These are phyloP conservation scores for Colletotrichum incanum DNA, from an alignment of 2,329 filamentous ascomycete species.

Conservation along the genomic window DNA sequence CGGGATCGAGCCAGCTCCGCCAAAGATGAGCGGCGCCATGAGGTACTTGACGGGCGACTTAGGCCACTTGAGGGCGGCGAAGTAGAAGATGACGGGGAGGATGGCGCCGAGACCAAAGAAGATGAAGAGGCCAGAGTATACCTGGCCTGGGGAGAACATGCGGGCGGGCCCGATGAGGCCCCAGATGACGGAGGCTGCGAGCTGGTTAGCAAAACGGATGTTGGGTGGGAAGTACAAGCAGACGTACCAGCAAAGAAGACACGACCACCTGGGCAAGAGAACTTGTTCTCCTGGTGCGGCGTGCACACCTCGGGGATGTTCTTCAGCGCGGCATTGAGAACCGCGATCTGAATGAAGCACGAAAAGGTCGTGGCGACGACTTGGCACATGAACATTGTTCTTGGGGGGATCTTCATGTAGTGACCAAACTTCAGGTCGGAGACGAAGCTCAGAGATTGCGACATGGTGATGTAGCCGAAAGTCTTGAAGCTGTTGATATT, in stretches of 20 bases:
- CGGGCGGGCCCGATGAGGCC: slow-evolving; percentile 75
- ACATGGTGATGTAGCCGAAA: slow-evolving; percentile 76
- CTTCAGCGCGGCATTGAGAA: slow-evolving; percentile 73
- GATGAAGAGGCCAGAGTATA: slow-evolving; percentile 73
- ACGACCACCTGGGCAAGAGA: slow-evolving; percentile 75
- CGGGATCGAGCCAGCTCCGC: slow-evolving; percentile 71
- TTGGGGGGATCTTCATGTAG: slow-evolving; percentile 80
- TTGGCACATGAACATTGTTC: slow-evolving; percentile 77
- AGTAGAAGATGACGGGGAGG: slow-evolving; percentile 68
- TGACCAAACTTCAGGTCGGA: slow-evolving; percentile 80
- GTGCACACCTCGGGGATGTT: slow-evolving; percentile 77
- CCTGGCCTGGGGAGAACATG: slow-evolving; percentile 74
- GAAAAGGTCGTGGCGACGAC: slow-evolving; percentile 77
- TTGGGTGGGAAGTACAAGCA: not conserved
- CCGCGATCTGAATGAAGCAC: slow-evolving; percentile 76
- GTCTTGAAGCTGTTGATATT: slow-evolving; percentile 68
- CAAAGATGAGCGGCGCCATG: slow-evolving; percentile 76
- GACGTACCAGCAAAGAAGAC: slow-evolving; percentile 74
- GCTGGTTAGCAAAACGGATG: not conserved
- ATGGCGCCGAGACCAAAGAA: slow-evolving; percentile 73
- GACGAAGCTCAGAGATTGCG: slow-evolving; percentile 75
- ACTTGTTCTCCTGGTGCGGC: slow-evolving; percentile 69
- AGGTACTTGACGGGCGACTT: slow-evolving; percentile 66
- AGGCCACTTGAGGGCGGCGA: slow-evolving; percentile 65
- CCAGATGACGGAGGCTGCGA: slow-evolving; percentile 76